These are phyloP conservation scores for Metarhizium guizhouense DNA, from an alignment of 2,329 filamentous ascomycete species.

Conservation along the genomic window DNA sequence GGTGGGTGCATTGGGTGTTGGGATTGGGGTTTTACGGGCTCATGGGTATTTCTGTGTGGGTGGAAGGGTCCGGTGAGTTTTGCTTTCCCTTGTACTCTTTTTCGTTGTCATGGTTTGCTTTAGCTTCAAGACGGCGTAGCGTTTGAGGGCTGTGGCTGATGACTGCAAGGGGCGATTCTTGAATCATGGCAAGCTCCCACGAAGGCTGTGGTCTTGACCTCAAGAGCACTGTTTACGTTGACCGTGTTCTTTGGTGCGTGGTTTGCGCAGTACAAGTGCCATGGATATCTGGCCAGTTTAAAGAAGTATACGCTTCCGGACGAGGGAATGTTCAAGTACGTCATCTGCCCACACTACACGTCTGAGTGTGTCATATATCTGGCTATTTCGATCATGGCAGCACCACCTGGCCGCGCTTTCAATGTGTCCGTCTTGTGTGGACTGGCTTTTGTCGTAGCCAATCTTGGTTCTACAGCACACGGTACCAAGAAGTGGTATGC, in stretches of 20 bases:
- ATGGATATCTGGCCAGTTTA: slow-evolving; percentile 59
- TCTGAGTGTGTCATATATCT: slow-evolving; percentile 81
- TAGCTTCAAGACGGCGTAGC: background rate
- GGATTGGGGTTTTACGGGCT: slow-evolving; percentile 69
- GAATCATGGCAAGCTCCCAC: slow-evolving; percentile 20
- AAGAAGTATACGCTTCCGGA: slow-evolving; percentile 77
- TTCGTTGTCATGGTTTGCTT: background rate
- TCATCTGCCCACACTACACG: slow-evolving; percentile 86
- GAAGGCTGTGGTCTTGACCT: slow-evolving; percentile 12
- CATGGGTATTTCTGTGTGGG: slow-evolving; percentile 71
- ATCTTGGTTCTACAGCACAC: slow-evolving; percentile 72
- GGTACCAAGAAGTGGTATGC: slow-evolving; percentile 74
- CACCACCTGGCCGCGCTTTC: slow-evolving; percentile 54
- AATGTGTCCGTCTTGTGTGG: slow-evolving; percentile 69
- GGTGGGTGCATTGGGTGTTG: slow-evolving; percentile 71
- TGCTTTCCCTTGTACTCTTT: background rate
- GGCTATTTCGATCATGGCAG: slow-evolving; percentile 63
- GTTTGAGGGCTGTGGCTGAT: background rate
- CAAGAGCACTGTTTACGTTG: slow-evolving; percentile 34
- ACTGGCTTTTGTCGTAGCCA: slow-evolving; percentile 64
- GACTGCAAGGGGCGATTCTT: slow-evolving; percentile 21
- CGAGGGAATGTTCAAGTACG: slow-evolving; percentile 58
- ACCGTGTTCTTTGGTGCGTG: slow-evolving; percentile 62
- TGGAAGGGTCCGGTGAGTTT: slow-evolving; percentile 64
- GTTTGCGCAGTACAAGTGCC: slow-evolving; percentile 64